Base-by-base conservation (phyloP, 306 rosid species). In the Trifolium repens region DNA sequence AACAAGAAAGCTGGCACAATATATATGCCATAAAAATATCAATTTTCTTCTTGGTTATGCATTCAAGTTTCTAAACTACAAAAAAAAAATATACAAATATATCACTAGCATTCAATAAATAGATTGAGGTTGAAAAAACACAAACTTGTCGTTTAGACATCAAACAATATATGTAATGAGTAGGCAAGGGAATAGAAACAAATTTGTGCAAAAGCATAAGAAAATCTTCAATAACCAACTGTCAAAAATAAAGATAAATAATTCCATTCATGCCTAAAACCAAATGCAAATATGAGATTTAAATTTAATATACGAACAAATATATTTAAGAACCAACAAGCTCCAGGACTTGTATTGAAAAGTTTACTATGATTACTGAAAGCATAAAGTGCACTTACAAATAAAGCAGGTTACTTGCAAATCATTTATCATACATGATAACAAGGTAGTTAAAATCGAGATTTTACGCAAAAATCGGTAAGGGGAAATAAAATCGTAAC, bases 21-120 rank as follows among this genome's bases (percentile, higher is more conserved):
- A 75, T 63, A 44, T 68, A 69, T 13, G 69, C 50, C 63, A 39
- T 68, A 39, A 67, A 71, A 72, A 84, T 17, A 39, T 2, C 42
- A 10, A 73, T n/a, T 49, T 74, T n/a, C 37, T 54, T 57, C 60
- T 30, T 44, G 32, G 63, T 59, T 19, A 50, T 59, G 67, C 19
- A 67, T 46, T 61, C 34, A 76, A 67, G 72, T 39, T 67, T 67
- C 67, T 40, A 59, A 43, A 52, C 9, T 39, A 19, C 32, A 60
- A 17, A 59, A 80, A 67, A 67, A 22, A 69, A 19, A 55, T n/a
- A 58, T 22, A 54, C 13, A 35, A 34, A 30, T 4, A 61, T 24
- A 55, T 65, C 22, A 49, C 8, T 59, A 59, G 60, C 63, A 64
- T 39, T 27, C 14, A 57, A 75, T 34, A 16, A 1, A 78, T 12